Conservation (phyloP, 129 eudicot genomes). For the Dittrichia graveolens region DNA sequence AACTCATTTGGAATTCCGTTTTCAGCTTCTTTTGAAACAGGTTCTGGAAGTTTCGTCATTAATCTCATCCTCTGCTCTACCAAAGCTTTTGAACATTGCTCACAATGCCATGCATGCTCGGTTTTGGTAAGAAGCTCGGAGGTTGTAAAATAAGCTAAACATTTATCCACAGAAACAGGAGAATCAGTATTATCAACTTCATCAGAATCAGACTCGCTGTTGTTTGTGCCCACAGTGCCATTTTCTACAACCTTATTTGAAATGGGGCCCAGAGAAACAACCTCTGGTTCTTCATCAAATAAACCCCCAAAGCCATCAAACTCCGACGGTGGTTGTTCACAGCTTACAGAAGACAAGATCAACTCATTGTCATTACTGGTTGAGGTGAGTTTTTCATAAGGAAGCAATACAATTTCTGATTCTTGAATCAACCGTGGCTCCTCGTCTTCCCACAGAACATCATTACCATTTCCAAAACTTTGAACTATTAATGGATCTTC, state of each 20-base stretch:
- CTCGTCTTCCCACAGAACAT: constrained; percentile 46
- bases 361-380: background rate
- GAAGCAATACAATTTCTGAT: constrained; percentile 55
- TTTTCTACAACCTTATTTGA: constrained; percentile 40
- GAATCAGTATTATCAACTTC: constrained; percentile 79
- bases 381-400: constrained; percentile 49
- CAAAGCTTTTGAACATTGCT: constrained; percentile 71
- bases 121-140: constrained; percentile 77
- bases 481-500: constrained; percentile 30
- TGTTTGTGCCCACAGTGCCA: too few relatives aligned
- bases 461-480: constrained; percentile 27
- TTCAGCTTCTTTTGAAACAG: constrained; percentile 23
- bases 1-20: constrained; percentile 34
- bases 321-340: constrained; percentile 43
- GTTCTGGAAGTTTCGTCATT: constrained; percentile 34
- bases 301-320: constrained; percentile 77
- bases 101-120: constrained; percentile 97
- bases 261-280: constrained; percentile 26
- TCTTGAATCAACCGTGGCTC: constrained; percentile 49
- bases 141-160: constrained; percentile 75
- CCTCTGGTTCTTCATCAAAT: constrained; percentile 70
- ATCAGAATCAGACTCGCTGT: constrained; percentile 76
- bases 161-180: constrained; percentile 82
- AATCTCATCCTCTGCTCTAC: constrained; percentile 39
- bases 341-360: too few relatives aligned